Base-by-base conservation (phyloP, 768 basidiomycete genomes). In the Mycena epipterygia region DNA sequence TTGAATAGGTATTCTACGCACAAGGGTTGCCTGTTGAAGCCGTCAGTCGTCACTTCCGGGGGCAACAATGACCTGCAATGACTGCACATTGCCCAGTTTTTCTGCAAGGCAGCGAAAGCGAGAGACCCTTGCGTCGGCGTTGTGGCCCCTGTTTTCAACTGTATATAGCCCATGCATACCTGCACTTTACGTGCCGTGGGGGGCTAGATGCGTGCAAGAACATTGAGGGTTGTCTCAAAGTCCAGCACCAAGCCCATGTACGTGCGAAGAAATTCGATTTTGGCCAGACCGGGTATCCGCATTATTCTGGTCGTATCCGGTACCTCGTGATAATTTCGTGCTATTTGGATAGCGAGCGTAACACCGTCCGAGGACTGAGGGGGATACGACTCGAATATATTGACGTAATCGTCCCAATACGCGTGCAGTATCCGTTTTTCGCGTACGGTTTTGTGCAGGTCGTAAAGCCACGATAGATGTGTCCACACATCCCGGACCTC, bases 381-480 rank as follows among this genome's bases (percentile, higher is more conserved):
- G 30, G 59, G 42, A 27, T 27, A 48, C 0, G 25, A 12, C 32
- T 55, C 52, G 59, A 61, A 48, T 27, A 30, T 14, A 7, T 37
- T 51, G n/a, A 55, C 7, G 32, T 56, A 56, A 13, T 56, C 33
- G 23, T 49, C 27, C 64, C 64, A 67, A 52, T 32, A 42, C 17
- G 37, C 39, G 1, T 27, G 12, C 19, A 27, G 27, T 17, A 59
- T 49, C 23, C 44, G 37, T 51, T 58, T 58, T 30, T 57, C 55
- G 7, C 44, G 56, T 8, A 59, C 56, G 19, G 56, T 67, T 67
- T 67, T 30, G 65, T 58, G 65, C 8, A 67, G 30, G 46, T 30
- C 13, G 27, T 67, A 51, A 13, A 42, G 44, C 32, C 23, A 1
- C 13, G 65, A 67, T 21, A 67, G 19, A 16, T 60, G 21, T 14